Evolutionary conservation across 371 early-diverging fungal genomes (phyloP).

Genomic region (Mucor mucedo): DNA sequence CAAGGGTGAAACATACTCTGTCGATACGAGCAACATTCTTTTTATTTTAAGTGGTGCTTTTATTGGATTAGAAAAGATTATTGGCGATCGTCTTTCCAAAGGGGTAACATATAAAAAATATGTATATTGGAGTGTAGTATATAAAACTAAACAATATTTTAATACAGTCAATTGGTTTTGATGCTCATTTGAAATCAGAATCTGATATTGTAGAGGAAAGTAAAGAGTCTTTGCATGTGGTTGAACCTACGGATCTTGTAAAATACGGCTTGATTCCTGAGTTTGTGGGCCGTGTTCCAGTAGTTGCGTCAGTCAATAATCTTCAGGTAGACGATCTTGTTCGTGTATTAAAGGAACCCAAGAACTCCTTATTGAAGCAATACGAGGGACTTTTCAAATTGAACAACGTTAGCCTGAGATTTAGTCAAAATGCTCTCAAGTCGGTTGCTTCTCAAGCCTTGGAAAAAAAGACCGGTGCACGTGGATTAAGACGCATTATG

Average conservation of each 20-base stretch:
- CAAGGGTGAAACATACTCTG: slow-evolving; percentile 82
- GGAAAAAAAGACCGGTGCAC: slow-evolving; percentile 87
- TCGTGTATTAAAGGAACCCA: slow-evolving; percentile 83
- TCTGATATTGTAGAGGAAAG: slow-evolving; percentile 17
- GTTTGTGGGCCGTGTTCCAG: slow-evolving; percentile 88
- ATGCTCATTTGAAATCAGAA: slow-evolving; percentile 59
- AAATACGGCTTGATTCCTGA: slow-evolving; percentile 92
- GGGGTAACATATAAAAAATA: slow-evolving; percentile 47
- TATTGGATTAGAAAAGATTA: slow-evolving; percentile 85
- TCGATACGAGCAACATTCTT: slow-evolving; percentile 91
- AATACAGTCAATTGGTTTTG: slow-evolving; percentile 68
- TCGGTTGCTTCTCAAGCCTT: slow-evolving; percentile 78
- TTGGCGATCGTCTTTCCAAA: slow-evolving; percentile 78
- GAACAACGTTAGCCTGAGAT: slow-evolving; percentile 67
- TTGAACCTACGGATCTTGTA: slow-evolving; percentile 70
- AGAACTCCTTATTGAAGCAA: slow-evolving; percentile 84
- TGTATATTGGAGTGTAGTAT: no score
- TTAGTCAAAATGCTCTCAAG: slow-evolving; percentile 73
- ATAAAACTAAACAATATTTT: neutral
- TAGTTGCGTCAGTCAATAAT: slow-evolving; percentile 82
- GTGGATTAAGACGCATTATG: slow-evolving; percentile 88
- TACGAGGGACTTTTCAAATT: slow-evolving; percentile 78
- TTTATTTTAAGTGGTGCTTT: slow-evolving; percentile 93
- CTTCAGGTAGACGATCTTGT: slow-evolving; percentile 75
- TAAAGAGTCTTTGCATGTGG: slow-evolving; percentile 20